phyloP scores from a whole-genome alignment of 441 rosid genomes.

The Bruguiera hainesii region DNA sequence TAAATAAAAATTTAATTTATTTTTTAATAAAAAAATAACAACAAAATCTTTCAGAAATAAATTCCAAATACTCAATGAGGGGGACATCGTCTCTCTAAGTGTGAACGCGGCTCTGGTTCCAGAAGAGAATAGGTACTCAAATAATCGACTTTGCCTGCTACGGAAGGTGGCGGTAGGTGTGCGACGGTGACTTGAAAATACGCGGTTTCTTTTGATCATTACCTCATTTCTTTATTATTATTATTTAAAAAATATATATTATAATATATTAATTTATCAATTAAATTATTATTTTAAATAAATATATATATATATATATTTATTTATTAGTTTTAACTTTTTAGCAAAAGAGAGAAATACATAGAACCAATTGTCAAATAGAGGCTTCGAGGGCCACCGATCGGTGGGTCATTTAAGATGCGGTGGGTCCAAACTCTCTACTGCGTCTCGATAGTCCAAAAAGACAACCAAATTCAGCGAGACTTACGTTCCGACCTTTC shows the following conservation, averaged over 20 bases:
- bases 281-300: no score
- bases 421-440: background rate
- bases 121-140: background rate
- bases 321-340: no score
- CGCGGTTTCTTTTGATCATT: slow-evolving; percentile 12
- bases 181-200: slow-evolving; percentile 30
- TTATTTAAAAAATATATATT: background rate
- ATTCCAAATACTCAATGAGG: no score
- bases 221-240: background rate
- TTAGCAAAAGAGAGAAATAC: no score
- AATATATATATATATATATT: no score
- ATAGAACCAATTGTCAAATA: no score
- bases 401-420: slow-evolving; percentile 2
- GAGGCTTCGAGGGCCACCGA: background rate
- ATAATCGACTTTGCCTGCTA: background rate
- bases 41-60: no score
- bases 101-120: slow-evolving; percentile 30
- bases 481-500: no score
- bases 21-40: no score
- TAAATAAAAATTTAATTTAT: no score
- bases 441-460: background rate
- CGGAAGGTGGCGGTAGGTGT: slow-evolving; percentile 31
- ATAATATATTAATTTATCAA: no score
- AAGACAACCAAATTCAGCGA: background rate
- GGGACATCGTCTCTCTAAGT: slow-evolving; percentile 7